A percentile compares a stretch with the other conserved stretches of the same genome.
Conservation (phyloP, 2,329 filamentous ascomycete genomes). For the Neonectria punicea region DNA sequence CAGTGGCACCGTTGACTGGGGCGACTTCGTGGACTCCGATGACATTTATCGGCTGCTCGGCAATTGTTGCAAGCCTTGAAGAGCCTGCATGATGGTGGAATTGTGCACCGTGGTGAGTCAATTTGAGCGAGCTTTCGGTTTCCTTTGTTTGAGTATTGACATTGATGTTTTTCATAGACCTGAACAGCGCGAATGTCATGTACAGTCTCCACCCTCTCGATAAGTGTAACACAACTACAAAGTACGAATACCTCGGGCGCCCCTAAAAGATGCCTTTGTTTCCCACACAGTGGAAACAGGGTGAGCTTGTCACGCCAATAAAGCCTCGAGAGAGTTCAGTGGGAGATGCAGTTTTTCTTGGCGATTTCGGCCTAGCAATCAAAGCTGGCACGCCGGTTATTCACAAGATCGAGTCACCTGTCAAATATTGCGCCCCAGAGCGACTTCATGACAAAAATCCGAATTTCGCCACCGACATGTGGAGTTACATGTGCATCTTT, state of each 20-base stretch:
- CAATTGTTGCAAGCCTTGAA: no score
- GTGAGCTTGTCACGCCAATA: slow-evolving; percentile 24
- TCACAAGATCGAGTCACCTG: slow-evolving; percentile 21
- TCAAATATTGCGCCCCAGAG: slow-evolving; percentile 29
- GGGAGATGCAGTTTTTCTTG: slow-evolving; percentile 14
- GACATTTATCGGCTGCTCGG: background rate
- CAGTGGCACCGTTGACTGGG: background rate
- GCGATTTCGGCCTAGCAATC: slow-evolving; percentile 25
- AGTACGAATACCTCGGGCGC: slow-evolving; percentile 19
- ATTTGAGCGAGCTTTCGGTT: no score
- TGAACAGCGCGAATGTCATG: no score
- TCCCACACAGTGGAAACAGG: slow-evolving; percentile 17
- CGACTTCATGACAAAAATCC: slow-evolving; percentile 19
- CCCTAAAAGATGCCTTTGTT: slow-evolving; percentile 16
- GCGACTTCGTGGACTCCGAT: background rate
- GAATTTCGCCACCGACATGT: slow-evolving; percentile 29
- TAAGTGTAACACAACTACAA: background rate
- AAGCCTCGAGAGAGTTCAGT: slow-evolving; percentile 9
- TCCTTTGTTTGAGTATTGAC: no score
- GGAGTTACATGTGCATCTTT: slow-evolving; percentile 31
- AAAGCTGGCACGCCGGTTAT: slow-evolving; percentile 6
- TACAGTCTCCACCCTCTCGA: no score
- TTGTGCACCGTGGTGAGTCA: no score
- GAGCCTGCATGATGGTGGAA: no score
- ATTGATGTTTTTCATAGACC: no score